phyloP scores from a whole-genome alignment of 2,329 filamentous ascomycete species.

The Fusarium haematococcum region DNA sequence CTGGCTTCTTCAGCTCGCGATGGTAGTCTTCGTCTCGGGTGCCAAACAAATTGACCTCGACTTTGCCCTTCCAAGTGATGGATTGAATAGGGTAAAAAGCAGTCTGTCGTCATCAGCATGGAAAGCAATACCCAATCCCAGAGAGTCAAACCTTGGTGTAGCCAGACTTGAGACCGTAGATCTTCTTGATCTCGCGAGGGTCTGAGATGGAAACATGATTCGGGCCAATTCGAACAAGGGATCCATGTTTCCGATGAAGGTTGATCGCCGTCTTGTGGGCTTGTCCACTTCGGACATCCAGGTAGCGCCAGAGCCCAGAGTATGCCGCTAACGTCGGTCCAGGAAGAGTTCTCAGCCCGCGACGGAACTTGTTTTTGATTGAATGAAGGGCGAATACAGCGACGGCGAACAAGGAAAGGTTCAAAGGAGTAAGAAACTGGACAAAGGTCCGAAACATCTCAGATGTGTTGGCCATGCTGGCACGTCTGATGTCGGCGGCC shows the following conservation, averaged over 20 bases:
- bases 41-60: neutral
- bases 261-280: neutral
- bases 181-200: slow-evolving; percentile 20
- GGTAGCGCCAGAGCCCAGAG: neutral
- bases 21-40: neutral
- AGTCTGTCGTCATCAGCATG: neutral
- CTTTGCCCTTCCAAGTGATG: neutral
- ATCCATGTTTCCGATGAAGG: neutral
- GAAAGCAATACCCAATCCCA: neutral
- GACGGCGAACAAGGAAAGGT: neutral
- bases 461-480: neutral
- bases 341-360: neutral
- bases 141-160: slow-evolving; percentile 17
- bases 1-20: neutral
- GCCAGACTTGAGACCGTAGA: slow-evolving; percentile 26
- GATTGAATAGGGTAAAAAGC: neutral
- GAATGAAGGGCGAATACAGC: neutral
- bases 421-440: neutral
- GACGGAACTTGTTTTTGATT: neutral
- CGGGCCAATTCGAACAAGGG: slow-evolving; percentile 3
- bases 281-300: neutral
- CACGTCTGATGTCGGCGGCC: neutral
- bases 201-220: slow-evolving; percentile 25
- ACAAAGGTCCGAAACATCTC: neutral
- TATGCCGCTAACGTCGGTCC: neutral